These are phyloP conservation scores for Penicillium verrucosum DNA, from an alignment of 2,329 filamentous ascomycete species.

Conservation along the genomic window DNA sequence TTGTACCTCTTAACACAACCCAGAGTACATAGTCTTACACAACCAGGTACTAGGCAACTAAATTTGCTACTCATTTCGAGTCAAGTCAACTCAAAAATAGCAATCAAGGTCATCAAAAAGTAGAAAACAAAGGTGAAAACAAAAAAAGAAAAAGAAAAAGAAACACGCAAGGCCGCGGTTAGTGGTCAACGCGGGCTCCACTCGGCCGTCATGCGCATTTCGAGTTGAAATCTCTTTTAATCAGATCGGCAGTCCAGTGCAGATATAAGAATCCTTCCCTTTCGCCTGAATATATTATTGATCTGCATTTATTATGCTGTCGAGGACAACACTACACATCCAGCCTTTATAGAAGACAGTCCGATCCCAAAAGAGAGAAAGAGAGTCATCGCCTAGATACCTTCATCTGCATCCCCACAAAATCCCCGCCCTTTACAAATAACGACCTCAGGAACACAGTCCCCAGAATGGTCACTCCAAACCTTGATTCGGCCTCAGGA, in stretches of 20 bases:
- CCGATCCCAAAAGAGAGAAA: neutral
- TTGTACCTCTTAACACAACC: neutral
- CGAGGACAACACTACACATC: neutral
- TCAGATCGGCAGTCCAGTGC: neutral
- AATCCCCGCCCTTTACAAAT: constrained; percentile 5
- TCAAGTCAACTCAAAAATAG: neutral
- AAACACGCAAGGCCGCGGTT: neutral
- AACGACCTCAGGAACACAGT: neutral
- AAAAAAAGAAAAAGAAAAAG: neutral
- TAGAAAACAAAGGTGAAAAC: neutral
- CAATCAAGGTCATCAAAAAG: neutral
- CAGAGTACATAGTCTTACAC: neutral
- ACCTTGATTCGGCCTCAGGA: neutral
- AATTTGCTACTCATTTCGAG: neutral
- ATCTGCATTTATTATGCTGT: neutral
- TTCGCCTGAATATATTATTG: neutral
- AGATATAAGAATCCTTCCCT: neutral
- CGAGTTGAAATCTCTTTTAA: neutral
- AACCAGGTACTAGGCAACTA: neutral
- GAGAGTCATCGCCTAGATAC: neutral
- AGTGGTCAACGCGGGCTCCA: neutral
- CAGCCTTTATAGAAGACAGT: neutral
- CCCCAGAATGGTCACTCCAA: neutral
- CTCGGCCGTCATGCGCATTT: neutral
- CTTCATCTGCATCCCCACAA: neutral